Evolutionary conservation across 1,139 yeast species (phyloP), one percentile per base, ranked within the genome.

Genomic region (Hanseniaspora sp.): DNA sequence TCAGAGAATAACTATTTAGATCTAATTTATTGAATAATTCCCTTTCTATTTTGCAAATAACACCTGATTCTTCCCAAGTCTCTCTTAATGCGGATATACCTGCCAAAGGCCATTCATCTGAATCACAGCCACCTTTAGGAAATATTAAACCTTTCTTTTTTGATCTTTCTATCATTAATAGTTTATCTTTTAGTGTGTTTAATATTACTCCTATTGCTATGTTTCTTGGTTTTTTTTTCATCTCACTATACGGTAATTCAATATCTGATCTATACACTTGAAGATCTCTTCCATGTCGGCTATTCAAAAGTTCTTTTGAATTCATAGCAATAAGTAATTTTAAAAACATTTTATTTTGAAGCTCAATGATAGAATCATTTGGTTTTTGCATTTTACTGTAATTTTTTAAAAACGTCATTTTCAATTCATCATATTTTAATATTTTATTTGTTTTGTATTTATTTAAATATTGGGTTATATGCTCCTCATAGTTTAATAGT

Each of bases 41-140:
- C 42, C 9, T 37, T 37, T 52, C 41, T 13, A 87, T 74, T 17
- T 67, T 70, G 5, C 96, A 95, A 44, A 77, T 77, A 33, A 84
- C 86, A 0, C 98, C 98, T 0, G 95, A 95, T 67, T 92, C 99
- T 68, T 92, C 98, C 98, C 98, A 92, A 0, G 95, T 86, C 66
- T 92, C 98, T 57, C 99, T 72, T 15, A 76, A 72, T 0, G 97
- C 97, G 7, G 86, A 71, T 7, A 56, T 53, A n/a, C 58, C 55
- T 46, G 57, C 67, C 41, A 79, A 80, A 2, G 77, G 56, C 43
- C 46, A 54, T 64, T 92, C 98, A 66, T 92, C 98, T 44, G 67
- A 65, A 67, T 92, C 99, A 54, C 90, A 81, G 0, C 99, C 99
- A 35, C 99, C 99, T 64, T 92, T 94, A 3, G 98, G 98, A 11